Conservation (phyloP, 2,329 filamentous ascomycete genomes). For the Diaporthe citri region DNA sequence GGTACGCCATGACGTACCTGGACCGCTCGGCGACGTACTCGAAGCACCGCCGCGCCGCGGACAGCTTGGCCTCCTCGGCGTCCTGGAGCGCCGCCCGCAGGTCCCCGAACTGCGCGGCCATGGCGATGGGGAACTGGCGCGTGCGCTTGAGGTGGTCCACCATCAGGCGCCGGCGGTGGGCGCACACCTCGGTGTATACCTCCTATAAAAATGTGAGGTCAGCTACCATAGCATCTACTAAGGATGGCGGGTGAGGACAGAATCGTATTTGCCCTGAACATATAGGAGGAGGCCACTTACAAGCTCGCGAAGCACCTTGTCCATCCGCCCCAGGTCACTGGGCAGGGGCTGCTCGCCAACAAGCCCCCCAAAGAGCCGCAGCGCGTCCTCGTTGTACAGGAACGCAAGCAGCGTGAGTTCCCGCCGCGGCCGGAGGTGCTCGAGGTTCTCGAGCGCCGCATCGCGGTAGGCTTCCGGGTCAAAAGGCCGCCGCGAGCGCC, state of each 20-base stretch:
- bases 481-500: neutral
- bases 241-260: too few species aligned
- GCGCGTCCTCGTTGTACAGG: conserved; percentile 8
- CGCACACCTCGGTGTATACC: neutral
- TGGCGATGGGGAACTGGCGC: neutral
- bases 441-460: neutral
- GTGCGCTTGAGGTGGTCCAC: neutral
- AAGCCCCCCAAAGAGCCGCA: conserved; percentile 2
- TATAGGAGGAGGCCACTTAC: neutral
- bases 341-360: neutral
- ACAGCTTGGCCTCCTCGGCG: neutral
- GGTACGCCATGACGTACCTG: neutral
- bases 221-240: neutral
- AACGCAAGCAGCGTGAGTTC: neutral
- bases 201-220: neutral
- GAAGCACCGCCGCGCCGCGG: neutral
- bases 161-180: neutral
- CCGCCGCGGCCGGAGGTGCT: neutral
- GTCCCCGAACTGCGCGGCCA: neutral
- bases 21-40: neutral
- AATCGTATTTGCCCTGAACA: neutral
- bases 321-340: neutral
- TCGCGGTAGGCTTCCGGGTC: neutral
- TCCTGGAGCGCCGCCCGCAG: neutral
- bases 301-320: neutral